Evolutionary conservation across 1,284 basidiomycete genomes (phyloP).

Genomic region (Uromyces viciae-fabae): DNA sequence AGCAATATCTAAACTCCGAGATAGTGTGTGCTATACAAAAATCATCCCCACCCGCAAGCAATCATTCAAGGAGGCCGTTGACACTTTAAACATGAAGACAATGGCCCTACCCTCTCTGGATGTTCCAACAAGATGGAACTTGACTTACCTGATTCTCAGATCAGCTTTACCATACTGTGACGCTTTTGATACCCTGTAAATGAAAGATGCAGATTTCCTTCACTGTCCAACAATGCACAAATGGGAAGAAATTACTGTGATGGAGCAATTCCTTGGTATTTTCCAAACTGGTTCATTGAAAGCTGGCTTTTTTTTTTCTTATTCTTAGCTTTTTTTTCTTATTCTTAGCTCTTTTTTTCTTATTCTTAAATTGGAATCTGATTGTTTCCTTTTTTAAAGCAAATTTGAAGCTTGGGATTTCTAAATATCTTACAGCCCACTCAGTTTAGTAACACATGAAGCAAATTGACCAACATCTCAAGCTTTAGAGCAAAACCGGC

Average conservation of each 20-base stretch:
- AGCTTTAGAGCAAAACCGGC: neutral
- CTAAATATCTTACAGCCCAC: neutral
- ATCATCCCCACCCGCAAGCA: neutral
- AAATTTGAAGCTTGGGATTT: neutral
- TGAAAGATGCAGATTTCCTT: neutral
- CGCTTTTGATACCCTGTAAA: neutral
- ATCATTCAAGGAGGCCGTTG: neutral
- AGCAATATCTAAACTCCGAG: neutral
- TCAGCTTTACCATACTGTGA: neutral
- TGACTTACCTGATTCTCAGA: neutral
- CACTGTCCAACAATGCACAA: neutral
- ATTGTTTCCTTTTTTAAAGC: neutral
- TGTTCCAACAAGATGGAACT: neutral
- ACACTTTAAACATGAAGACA: neutral
- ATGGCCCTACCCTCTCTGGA: neutral
- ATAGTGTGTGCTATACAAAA: neutral
- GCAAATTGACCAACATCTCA: neutral
- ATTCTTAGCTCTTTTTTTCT: neutral
- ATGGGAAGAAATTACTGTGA: neutral
- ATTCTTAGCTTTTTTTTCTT: neutral
- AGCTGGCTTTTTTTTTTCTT: neutral
- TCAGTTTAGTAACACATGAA: neutral
- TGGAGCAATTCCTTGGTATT: neutral
- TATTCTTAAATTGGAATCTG: neutral
- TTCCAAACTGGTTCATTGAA: neutral